These are phyloP conservation scores for Arctium lappa DNA, from an alignment of 129 eudicot species.

Conservation along the genomic window DNA sequence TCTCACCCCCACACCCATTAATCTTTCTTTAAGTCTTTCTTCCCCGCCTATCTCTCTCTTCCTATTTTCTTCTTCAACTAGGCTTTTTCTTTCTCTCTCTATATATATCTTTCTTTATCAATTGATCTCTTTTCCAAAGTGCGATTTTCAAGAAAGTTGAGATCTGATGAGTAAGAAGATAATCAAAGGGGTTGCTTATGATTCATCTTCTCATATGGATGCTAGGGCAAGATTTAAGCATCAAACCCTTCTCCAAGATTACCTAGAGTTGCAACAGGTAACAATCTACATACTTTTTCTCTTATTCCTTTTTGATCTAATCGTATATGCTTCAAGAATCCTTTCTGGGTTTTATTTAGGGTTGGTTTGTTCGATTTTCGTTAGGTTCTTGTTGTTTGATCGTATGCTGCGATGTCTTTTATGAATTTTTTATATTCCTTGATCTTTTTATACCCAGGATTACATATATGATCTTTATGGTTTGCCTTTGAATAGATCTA, in stretches of 20 bases:
- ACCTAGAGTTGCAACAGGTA: conserved; percentile 58
- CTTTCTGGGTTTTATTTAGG: neutral
- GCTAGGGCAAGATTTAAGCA: conserved; percentile 55
- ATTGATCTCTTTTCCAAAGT: conserved; percentile 12
- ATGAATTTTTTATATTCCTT: conserved; percentile 5
- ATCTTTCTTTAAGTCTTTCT: conserved; percentile 20
- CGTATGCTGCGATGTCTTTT: conserved; percentile 2
- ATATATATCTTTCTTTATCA: conserved; percentile 1
- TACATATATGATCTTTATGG: conserved; percentile 7
- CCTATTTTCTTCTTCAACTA: conserved; percentile 2
- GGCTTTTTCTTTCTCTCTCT: neutral
- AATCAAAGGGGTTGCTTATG: conserved; percentile 56
- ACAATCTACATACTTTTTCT: neutral
- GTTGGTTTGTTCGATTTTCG: neutral
- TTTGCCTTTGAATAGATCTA: conserved; percentile 17
- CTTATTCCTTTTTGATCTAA: neutral
- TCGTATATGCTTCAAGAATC: conserved; percentile 1
- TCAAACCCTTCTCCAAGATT: conserved; percentile 71
- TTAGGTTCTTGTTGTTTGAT: conserved; percentile 23
- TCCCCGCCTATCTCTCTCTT: conserved; percentile 24
- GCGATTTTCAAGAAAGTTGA: conserved; percentile 20
- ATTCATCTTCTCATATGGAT: conserved; percentile 41
- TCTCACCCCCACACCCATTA: conserved; percentile 35
- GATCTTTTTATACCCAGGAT: neutral
- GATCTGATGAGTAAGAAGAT: conserved; percentile 64